Conservation (phyloP, 2,329 filamentous ascomycete genomes). For the Rhynchosporium secalis region DNA sequence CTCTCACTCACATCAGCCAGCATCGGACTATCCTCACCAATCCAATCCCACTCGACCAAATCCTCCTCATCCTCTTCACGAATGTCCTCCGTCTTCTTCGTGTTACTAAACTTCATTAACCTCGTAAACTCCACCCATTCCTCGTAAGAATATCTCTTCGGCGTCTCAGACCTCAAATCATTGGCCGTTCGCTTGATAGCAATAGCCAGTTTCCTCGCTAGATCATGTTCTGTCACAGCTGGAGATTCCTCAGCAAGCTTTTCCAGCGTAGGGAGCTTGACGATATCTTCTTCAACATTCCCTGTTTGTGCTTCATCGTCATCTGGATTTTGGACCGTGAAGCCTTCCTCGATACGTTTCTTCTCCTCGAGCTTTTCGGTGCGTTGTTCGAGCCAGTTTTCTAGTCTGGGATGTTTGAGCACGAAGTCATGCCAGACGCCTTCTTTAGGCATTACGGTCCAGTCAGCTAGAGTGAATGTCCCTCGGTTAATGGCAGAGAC, state of each 20-base stretch:
- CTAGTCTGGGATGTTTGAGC: slow-evolving; percentile 47
- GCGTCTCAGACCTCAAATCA: slow-evolving; percentile 49
- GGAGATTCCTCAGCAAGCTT: slow-evolving; percentile 44
- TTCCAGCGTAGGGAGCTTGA: slow-evolving; percentile 36
- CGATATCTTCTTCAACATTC: slow-evolving; percentile 15
- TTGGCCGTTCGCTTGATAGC: slow-evolving; percentile 56
- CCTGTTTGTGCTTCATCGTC: slow-evolving; percentile 28
- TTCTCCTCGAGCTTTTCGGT: slow-evolving; percentile 44
- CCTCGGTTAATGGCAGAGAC: slow-evolving; percentile 63
- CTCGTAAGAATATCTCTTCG: slow-evolving; percentile 62
- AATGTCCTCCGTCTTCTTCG: slow-evolving; percentile 38
- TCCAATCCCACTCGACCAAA: slow-evolving; percentile 70
- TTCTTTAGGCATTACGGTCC: slow-evolving; percentile 63
- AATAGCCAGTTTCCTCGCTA: slow-evolving; percentile 56
- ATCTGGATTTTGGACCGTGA: slow-evolving; percentile 39
- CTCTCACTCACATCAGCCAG: slow-evolving; percentile 61
- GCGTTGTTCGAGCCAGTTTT: slow-evolving; percentile 42
- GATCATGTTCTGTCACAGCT: slow-evolving; percentile 45
- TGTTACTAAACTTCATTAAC: slow-evolving; percentile 57
- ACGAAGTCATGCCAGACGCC: slow-evolving; percentile 55
- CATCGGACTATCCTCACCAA: slow-evolving; percentile 68
- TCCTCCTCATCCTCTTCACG: slow-evolving; percentile 54
- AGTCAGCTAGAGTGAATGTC: slow-evolving; percentile 61
- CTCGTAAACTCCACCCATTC: slow-evolving; percentile 68
- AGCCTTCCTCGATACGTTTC: slow-evolving; percentile 43